Conservation (phyloP, 164 flowering plant species). For the Saururus chinensis region DNA sequence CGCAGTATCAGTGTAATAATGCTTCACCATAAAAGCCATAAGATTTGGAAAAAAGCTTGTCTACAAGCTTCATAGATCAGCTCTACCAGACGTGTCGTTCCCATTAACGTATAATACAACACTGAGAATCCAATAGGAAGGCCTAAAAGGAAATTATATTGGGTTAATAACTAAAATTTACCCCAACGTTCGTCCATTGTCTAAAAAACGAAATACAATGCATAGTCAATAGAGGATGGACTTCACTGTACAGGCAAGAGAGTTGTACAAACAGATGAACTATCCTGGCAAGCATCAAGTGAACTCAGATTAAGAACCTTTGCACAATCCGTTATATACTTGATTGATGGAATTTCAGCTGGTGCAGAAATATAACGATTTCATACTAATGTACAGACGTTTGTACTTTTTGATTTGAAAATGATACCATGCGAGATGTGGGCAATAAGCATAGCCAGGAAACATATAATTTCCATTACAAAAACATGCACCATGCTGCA, state of each 20-base stretch:
- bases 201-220: background rate
- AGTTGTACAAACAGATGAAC: background rate
- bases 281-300: background rate
- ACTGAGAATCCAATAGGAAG: background rate
- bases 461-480: background rate
- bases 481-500: background rate
- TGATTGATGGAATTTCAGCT: too few species aligned
- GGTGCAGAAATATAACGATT: too few species aligned
- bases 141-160: slow-evolving; percentile 23
- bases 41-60: too few species aligned
- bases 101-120: background rate
- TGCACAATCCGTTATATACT: too few species aligned
- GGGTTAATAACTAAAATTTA: background rate
- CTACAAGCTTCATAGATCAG: too few species aligned
- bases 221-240: background rate
- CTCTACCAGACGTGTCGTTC: too few species aligned
- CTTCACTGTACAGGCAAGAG: slow-evolving; percentile 1
- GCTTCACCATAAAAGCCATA: too few species aligned
- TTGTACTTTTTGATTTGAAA: too few species aligned
- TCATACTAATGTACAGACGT: too few species aligned
- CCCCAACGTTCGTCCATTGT: background rate
- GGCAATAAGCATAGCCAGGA: background rate
- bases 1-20: too few species aligned
- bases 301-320: too few species aligned
- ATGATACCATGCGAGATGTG: too few species aligned